Evolutionary conservation across 2,329 filamentous ascomycete genomes (phyloP).

Genomic region (Phialophora macrospora): DNA sequence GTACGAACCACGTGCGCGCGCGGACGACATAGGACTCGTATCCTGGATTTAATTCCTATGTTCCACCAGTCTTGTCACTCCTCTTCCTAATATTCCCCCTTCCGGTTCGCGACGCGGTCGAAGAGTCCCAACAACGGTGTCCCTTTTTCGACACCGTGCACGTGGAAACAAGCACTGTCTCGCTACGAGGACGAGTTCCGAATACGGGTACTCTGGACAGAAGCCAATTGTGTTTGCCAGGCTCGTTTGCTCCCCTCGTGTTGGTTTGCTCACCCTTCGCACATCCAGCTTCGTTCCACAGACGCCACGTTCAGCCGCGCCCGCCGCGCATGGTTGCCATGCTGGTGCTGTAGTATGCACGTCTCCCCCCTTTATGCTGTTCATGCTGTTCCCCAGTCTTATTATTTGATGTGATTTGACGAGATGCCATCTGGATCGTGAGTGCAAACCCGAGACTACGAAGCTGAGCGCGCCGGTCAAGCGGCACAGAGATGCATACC

Average conservation of each 20-base stretch:
- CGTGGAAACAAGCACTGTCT: neutral
- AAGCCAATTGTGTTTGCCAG: neutral
- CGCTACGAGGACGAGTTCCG: neutral
- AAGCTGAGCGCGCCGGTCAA: neutral
- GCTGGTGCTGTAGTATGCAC: neutral
- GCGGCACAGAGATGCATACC: neutral
- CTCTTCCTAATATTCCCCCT: too few relatives aligned
- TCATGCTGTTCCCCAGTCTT: too few relatives aligned
- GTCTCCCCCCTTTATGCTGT: neutral
- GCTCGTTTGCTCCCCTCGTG: neutral
- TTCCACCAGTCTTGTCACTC: too few relatives aligned
- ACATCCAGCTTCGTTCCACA: neutral
- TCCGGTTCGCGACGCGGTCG: too few relatives aligned
- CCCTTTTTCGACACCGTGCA: neutral
- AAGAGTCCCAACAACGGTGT: neutral
- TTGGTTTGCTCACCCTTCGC: neutral
- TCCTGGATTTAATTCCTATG: too few relatives aligned
- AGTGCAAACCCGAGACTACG: neutral
- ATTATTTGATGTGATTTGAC: neutral
- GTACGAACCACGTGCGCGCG: too few relatives aligned
- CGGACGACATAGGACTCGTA: too few relatives aligned
- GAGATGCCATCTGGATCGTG: neutral
- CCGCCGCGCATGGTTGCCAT: neutral
- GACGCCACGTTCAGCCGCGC: conserved; percentile 9
- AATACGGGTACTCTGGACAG: neutral